These are phyloP conservation scores for Neonothopanus nambi DNA, from an alignment of 1,284 basidiomycete species.

Conservation along the genomic window DNA sequence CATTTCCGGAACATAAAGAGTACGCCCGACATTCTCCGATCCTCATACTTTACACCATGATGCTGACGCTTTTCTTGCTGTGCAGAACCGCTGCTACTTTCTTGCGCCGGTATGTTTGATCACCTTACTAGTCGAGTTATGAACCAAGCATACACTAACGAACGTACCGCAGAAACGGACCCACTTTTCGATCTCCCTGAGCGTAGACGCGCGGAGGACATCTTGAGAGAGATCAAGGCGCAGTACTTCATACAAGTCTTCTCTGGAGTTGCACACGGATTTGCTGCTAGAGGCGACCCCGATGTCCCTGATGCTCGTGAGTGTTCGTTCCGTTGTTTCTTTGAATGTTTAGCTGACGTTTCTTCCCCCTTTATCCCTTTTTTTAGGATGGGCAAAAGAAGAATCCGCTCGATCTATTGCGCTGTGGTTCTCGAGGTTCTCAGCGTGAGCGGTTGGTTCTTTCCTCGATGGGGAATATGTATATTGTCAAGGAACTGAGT, in stretches of 20 bases:
- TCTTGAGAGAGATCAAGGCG: conserved; percentile 42
- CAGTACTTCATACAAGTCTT: conserved; percentile 52
- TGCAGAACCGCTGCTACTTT: conserved; percentile 52
- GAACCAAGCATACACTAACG: not conserved
- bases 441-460: not conserved
- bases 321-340: conserved; percentile 21
- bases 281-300: conserved; percentile 42
- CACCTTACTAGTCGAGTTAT: no score
- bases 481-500: no score
- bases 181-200: conserved; percentile 43
- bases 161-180: conserved; percentile 39
- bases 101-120: conserved; percentile 46
- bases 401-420: conserved; percentile 49
- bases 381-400: conserved; percentile 60
- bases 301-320: conserved; percentile 40
- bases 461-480: no score
- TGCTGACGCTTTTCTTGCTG: not conserved
- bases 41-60: no score
- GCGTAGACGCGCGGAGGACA: conserved; percentile 47
- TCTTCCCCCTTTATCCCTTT: not conserved
- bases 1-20: conserved; percentile 49
- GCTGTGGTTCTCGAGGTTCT: conserved; percentile 47
- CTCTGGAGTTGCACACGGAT: conserved; percentile 47
- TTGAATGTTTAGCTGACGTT: not conserved
- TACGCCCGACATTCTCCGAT: conserved; percentile 27